Conservation (phyloP, 1,284 basidiomycete species). For the Tausonia pullulans region DNA sequence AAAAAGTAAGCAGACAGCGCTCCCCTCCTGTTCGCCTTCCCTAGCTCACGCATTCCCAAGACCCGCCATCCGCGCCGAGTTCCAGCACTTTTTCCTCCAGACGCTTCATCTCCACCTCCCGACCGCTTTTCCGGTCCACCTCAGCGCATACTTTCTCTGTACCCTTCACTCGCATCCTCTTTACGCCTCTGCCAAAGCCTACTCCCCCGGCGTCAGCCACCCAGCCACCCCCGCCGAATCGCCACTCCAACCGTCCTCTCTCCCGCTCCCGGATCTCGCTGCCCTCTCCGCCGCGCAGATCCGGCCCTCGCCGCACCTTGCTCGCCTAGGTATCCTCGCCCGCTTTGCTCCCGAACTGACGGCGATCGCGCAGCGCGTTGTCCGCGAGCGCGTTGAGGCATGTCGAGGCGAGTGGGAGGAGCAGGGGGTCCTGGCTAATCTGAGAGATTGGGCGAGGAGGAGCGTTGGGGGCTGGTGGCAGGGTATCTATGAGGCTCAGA, state of each 20-base stretch:
- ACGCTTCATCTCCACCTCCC: constrained; percentile 29
- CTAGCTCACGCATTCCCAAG: constrained; percentile 15
- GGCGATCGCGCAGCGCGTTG: constrained; percentile 72
- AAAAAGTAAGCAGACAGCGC: constrained; percentile 25
- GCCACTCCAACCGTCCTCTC: constrained; percentile 8
- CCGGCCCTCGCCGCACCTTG: constrained; percentile 40
- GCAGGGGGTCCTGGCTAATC: constrained; percentile 48
- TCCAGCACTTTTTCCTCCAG: constrained; percentile 2
- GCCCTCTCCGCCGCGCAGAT: constrained; percentile 15
- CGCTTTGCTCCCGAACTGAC: constrained; percentile 74
- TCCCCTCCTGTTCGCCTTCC: not conserved
- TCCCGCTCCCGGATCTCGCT: too few species aligned
- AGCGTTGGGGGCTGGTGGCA: constrained; percentile 74
- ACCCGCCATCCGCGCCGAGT: constrained; percentile 21
- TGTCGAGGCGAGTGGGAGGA: constrained; percentile 59
- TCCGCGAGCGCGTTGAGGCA: constrained; percentile 52
- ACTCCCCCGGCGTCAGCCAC: too few species aligned
- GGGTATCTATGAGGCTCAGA: constrained; percentile 49
- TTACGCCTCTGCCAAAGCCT: constrained; percentile 11
- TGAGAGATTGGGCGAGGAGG: constrained; percentile 63
- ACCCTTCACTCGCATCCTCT: constrained; percentile 22
- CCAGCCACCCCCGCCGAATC: constrained; percentile 15
- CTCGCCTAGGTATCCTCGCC: constrained; percentile 63
- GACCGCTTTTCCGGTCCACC: constrained; percentile 26
- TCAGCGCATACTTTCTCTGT: constrained; percentile 25